These are phyloP conservation scores for Nicotiana paniculata DNA, from an alignment of 257 asterid species.

Conservation along the genomic window DNA sequence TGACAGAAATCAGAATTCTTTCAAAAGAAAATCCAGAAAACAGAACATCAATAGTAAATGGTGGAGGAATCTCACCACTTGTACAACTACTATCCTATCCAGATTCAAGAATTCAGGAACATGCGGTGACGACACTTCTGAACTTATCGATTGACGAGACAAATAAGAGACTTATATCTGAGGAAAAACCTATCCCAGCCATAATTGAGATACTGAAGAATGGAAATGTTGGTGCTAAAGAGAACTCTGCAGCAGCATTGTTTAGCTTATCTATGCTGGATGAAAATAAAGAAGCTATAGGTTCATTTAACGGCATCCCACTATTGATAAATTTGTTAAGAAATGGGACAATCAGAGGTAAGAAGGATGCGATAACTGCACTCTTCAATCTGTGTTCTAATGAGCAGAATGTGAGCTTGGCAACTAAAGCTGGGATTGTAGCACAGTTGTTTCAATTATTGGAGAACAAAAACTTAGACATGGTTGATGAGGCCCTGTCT, in stretches of 20 bases:
- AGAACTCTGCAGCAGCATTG: conserved; percentile 80
- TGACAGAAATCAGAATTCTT: conserved; percentile 36
- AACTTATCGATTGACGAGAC: conserved; percentile 57
- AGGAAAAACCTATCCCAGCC: conserved; percentile 48
- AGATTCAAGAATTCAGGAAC: conserved; percentile 46
- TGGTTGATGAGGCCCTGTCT: conserved; percentile 64
- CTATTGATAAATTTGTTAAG: conserved; percentile 46
- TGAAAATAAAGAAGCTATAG: conserved; percentile 47
- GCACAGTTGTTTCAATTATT: conserved; percentile 35
- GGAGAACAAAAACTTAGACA: conserved; percentile 45
- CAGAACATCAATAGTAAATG: conserved; percentile 41
- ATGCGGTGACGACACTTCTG: conserved; percentile 43
- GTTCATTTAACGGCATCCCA: conserved; percentile 49
- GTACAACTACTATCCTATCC: conserved; percentile 35
- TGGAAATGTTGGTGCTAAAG: conserved; percentile 57
- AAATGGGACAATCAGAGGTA: conserved; percentile 65
- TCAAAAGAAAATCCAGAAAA: conserved; percentile 64
- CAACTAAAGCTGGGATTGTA: conserved; percentile 64
- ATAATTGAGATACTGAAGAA: conserved; percentile 54
- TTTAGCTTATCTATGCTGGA: conserved; percentile 82
- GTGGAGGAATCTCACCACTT: conserved; percentile 58
- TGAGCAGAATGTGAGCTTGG: conserved; percentile 40
- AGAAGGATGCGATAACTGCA: conserved; percentile 77
- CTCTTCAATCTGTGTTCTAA: conserved; percentile 60
- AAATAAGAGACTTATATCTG: conserved; percentile 57